Evolutionary conservation across 2,329 filamentous ascomycete genomes (phyloP).

Genomic region (Leptographium flavum): DNA sequence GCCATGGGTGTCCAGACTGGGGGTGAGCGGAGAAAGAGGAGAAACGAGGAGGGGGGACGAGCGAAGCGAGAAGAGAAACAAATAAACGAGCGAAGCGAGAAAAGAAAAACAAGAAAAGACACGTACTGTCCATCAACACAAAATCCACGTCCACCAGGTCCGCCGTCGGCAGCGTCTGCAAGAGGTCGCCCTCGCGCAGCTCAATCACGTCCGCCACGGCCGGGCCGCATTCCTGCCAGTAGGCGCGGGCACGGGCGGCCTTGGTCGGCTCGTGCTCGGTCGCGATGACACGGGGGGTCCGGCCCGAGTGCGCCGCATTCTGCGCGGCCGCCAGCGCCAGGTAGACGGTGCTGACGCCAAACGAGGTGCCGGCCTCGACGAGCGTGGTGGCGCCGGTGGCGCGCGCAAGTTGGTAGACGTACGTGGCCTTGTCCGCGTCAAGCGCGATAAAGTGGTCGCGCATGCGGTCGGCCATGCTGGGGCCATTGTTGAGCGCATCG

Average conservation of each 20-base stretch:
- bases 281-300: conserved; percentile 31
- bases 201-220: conserved; percentile 37
- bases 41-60: conserved; percentile 8
- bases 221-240: conserved; percentile 38
- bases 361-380: conserved; percentile 47
- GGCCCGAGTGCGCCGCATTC: conserved; percentile 20
- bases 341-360: conserved; percentile 49
- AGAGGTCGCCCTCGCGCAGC: conserved; percentile 40
- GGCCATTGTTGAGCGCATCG: background rate
- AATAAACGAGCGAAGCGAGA: too few species aligned
- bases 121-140: conserved; percentile 46
- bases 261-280: conserved; percentile 46
- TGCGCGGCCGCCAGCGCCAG: conserved; percentile 41
- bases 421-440: conserved; percentile 41
- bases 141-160: conserved; percentile 37
- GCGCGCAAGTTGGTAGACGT: conserved; percentile 39
- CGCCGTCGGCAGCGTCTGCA: conserved; percentile 37
- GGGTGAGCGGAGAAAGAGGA: background rate
- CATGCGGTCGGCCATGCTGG: conserved; percentile 18
- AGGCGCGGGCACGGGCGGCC: conserved; percentile 30
- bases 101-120: background rate
- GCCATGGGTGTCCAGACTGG: conserved; percentile 17
- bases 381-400: conserved; percentile 33
- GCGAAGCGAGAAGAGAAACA: too few species aligned
- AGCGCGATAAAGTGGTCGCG: conserved; percentile 45